Percentiles rank a stretch among this genome's conserved stretches.
These are phyloP conservation scores for Russula emetica DNA, from an alignment of 768 basidiomycete species.

Conservation along the genomic window DNA sequence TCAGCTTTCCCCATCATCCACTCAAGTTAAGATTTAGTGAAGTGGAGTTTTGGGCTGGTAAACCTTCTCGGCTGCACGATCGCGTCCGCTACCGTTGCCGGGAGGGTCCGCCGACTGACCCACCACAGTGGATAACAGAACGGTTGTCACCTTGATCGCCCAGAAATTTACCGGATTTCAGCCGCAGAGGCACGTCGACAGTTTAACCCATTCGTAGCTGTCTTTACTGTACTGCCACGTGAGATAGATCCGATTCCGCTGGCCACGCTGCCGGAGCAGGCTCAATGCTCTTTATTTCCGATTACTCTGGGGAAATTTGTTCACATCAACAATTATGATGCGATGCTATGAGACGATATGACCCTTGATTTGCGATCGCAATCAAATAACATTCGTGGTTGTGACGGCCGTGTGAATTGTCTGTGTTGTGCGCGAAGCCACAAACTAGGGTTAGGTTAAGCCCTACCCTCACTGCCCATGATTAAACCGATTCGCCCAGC, in stretches of 20 bases:
- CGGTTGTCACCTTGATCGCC: slow-evolving; percentile 55
- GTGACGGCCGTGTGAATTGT: background rate
- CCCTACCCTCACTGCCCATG: background rate
- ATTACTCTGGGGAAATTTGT: background rate
- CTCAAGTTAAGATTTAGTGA: slow-evolving; percentile 51
- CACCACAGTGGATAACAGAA: slow-evolving; percentile 70
- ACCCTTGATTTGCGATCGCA: background rate
- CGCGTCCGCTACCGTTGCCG: slow-evolving; percentile 72
- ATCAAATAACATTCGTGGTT: background rate
- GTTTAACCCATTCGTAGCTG: background rate
- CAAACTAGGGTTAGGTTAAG: slow-evolving; percentile 11
- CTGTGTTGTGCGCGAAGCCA: background rate
- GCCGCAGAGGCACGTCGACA: background rate
- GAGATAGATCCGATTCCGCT: background rate
- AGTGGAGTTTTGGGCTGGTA: slow-evolving; percentile 96
- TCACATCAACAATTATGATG: background rate
- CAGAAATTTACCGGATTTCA: background rate
- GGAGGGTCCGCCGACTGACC: slow-evolving; percentile 44
- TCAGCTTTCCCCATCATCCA: slow-evolving; percentile 1
- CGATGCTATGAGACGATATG: background rate
- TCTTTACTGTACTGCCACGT: background rate
- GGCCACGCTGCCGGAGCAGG: background rate
- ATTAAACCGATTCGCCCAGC: slow-evolving; percentile 8
- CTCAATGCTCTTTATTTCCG: background rate
- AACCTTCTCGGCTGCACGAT: slow-evolving; percentile 91